phyloP scores from a whole-genome alignment of 306 rosid genomes.

The Cucurbita pepo region DNA sequence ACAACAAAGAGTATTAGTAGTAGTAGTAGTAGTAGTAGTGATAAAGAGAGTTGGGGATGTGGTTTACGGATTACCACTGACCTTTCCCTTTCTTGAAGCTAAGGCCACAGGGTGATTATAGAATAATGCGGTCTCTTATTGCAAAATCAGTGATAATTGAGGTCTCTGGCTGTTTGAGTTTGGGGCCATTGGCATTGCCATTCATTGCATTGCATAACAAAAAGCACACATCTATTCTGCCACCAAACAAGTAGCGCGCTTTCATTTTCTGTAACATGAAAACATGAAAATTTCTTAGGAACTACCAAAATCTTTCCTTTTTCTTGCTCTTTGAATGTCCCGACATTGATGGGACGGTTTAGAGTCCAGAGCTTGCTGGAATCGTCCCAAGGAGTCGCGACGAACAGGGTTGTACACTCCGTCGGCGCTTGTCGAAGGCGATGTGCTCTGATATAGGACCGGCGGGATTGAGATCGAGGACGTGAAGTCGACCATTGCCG shows the following conservation, averaged over 20 bases:
- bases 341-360: slow-evolving; percentile 63
- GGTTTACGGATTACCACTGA: slow-evolving; percentile 35
- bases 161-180: background rate
- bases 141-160: background rate
- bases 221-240: background rate
- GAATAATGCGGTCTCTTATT: background rate
- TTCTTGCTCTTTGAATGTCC: slow-evolving; percentile 73
- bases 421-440: no score
- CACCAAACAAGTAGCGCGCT: background rate
- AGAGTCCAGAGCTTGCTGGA: slow-evolving; percentile 75
- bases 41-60: background rate
- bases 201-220: background rate
- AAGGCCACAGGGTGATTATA: no score
- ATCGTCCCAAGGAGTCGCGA: slow-evolving; percentile 92
- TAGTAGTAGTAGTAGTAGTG: background rate
- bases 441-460: no score
- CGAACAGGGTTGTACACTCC: slow-evolving; percentile 56
- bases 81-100: slow-evolving; percentile 40
- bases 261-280: background rate
- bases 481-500: no score
- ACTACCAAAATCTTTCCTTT: slow-evolving; percentile 9
- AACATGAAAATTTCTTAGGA: background rate
- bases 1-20: slow-evolving; percentile 2
- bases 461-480: no score
- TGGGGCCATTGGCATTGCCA: background rate